A percentile compares a stretch with the other conserved stretches of the same genome.
These are phyloP conservation scores for Maudiozyma pseudohumilis DNA, from an alignment of 805 yeast genomes.

Conservation along the genomic window DNA sequence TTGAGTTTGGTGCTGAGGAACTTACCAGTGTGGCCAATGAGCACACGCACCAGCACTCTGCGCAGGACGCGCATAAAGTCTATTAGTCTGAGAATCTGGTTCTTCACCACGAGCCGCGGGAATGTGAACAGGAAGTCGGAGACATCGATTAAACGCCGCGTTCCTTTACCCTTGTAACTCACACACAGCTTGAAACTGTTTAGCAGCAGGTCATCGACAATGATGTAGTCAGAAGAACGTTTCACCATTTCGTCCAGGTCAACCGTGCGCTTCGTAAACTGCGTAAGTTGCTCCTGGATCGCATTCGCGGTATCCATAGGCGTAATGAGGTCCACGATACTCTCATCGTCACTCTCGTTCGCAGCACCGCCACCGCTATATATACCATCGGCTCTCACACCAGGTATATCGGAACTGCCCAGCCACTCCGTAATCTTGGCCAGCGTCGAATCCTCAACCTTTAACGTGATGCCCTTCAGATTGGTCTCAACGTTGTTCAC, in stretches of 20 bases:
- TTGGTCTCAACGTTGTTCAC: conserved; percentile 52
- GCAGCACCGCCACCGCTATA: background rate
- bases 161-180: conserved; percentile 70
- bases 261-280: conserved; percentile 13
- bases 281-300: conserved; percentile 8
- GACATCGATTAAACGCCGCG: conserved; percentile 62
- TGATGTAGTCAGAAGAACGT: conserved; percentile 64
- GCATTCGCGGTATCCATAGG: conserved; percentile 3
- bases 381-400: background rate
- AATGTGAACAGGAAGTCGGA: conserved; percentile 58
- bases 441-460: conserved; percentile 64
- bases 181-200: conserved; percentile 47
- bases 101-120: conserved; percentile 49
- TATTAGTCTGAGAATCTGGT: conserved; percentile 61
- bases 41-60: conserved; percentile 48
- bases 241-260: conserved; percentile 56
- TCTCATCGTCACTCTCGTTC: conserved; percentile 1
- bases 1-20: conserved; percentile 67
- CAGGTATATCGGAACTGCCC: conserved; percentile 19
- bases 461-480: conserved; percentile 58
- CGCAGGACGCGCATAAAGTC: conserved; percentile 58
- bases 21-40: conserved; percentile 62
- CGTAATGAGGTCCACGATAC: conserved; percentile 7
- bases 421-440: conserved; percentile 52
- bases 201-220: conserved; percentile 49